Evolutionary conservation across 2,329 filamentous ascomycete species (phyloP), one percentile per base, ranked within the genome.

Genomic region (Ceratocystis eucalypticola): DNA sequence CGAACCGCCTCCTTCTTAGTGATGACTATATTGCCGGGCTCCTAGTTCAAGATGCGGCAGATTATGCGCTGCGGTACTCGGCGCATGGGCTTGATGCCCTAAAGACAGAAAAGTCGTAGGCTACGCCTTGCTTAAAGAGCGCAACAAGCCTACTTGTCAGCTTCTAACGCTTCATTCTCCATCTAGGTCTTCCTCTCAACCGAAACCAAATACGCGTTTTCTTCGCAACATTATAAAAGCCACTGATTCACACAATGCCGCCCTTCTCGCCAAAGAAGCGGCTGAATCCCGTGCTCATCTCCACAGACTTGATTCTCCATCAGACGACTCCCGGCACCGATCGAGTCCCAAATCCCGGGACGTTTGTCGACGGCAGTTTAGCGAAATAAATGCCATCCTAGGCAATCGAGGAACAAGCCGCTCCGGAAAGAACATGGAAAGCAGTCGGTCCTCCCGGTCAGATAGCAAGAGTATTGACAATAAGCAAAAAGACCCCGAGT

Each of bases 161-260:
- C 25, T 22, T 55, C 55, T 50, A 45, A 12, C n/a, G 22, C 5
- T 33, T 46, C 50, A 41, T 57, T 28, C 22, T 64, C 65, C 69
- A 63, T 67, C 66, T 69, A 33, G 53, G 3, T 66, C 65, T 45
- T 44, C 66, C 33, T 48, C 59, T 5, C 63, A 68, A 44, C 90
- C 89, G 0, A 96, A 93, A 74, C 92, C 93, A 2, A 97, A 99
- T 72, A 96, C 89, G 0, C 84, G 88, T 44, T 97, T 97, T 73
- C 78, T 99, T 53, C 86, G 86, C 67, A 88, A 94, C 72, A 89
- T 97, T 66, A 90, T 99, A 69, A 88, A 87, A 69, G 88, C 94
- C 70, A 95, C 91, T 7, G 88, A 95, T 71, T 88, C 77, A 65
- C 93, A 99, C 76, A 99, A 99, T 80, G 85, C 88, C 28, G 88